These are phyloP conservation scores for Funneliformis mosseae DNA, from an alignment of 192 early-diverging fungal genomes.

Conservation along the genomic window DNA sequence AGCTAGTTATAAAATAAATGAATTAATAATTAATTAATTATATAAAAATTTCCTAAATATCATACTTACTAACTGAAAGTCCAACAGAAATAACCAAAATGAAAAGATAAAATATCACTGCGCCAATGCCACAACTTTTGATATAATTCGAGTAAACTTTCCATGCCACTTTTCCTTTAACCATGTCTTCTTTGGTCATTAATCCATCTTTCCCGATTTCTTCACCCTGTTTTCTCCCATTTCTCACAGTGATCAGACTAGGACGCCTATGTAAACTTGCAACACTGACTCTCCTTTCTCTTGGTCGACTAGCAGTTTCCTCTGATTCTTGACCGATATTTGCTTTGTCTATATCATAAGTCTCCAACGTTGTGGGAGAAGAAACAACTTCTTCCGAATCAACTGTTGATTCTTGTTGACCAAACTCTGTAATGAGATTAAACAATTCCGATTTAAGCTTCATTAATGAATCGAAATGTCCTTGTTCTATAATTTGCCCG, in stretches of 20 bases:
- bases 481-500: constrained; percentile 70
- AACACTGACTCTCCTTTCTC: constrained; percentile 41
- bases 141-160: constrained; percentile 83
- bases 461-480: constrained; percentile 71
- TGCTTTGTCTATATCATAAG: constrained; percentile 37
- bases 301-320: constrained; percentile 4
- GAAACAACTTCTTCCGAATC: constrained; percentile 31
- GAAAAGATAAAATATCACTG: constrained; percentile 58
- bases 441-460: constrained; percentile 58
- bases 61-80: constrained; percentile 47
- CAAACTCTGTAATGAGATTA: constrained; percentile 74
- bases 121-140: constrained; percentile 68
- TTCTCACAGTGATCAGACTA: constrained; percentile 52
- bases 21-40: not conserved
- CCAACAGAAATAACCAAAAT: constrained; percentile 61
- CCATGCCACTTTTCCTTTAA: constrained; percentile 79
- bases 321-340: constrained; percentile 29
- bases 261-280: constrained; percentile 55
- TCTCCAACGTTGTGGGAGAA: constrained; percentile 4
- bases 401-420: constrained; percentile 48
- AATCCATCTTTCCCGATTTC: constrained; percentile 49
- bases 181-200: constrained; percentile 80
- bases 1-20: not conserved
- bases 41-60: not conserved
- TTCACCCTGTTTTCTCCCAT: constrained; percentile 25